phyloP scores from a whole-genome alignment of 768 basidiomycete genomes.

The Mycena epipterygia region DNA sequence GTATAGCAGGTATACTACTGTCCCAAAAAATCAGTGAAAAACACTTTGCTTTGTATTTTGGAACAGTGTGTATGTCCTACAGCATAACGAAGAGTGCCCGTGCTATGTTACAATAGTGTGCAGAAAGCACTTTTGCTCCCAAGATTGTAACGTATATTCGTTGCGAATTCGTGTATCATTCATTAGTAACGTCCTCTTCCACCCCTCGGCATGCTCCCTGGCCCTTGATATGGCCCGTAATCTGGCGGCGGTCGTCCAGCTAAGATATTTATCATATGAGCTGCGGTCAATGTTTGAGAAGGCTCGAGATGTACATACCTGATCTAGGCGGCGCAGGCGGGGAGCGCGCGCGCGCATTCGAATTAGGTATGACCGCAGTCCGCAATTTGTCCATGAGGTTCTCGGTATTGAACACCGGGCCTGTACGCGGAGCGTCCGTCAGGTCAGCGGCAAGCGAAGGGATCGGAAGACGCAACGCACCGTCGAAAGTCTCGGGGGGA shows the following conservation, averaged over 20 bases:
- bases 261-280: conserved; percentile 39
- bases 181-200: conserved; percentile 44
- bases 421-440: conserved; percentile 55
- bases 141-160: neutral
- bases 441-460: conserved; percentile 8
- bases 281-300: conserved; percentile 1
- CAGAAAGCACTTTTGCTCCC: conserved; percentile 1
- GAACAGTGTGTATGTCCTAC: no score
- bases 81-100: no score
- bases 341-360: conserved; percentile 62
- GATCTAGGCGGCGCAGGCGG: conserved; percentile 70
- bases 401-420: conserved; percentile 91
- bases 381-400: conserved; percentile 90
- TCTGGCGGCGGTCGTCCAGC: conserved; percentile 86
- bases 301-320: conserved; percentile 49
- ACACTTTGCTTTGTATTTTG: no score
- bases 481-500: conserved; percentile 81
- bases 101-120: conserved; percentile 9
- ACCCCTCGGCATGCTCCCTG: conserved; percentile 58
- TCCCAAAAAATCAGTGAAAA: no score
- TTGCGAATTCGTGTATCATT: neutral
- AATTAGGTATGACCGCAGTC: conserved; percentile 84
- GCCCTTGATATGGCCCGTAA: conserved; percentile 90
- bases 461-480: conserved; percentile 58
- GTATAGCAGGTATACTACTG: no score